Base-by-base conservation (phyloP, 2,329 filamentous ascomycete genomes). In the Arthroderma uncinatum region DNA sequence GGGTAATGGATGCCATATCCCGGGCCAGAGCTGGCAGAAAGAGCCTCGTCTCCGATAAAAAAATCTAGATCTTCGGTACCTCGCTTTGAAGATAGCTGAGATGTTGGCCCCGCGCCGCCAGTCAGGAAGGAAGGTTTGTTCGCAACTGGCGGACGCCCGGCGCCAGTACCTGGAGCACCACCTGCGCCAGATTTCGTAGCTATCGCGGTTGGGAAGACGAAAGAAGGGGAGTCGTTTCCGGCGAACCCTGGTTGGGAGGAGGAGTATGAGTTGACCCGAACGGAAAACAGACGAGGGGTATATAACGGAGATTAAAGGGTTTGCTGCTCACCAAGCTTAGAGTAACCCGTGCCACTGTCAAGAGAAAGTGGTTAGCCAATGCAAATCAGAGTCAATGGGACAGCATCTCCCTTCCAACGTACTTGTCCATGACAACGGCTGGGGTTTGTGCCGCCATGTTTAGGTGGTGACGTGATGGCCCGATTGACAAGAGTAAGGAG, bases 371-470 rank as follows among this genome's bases (percentile, higher is more conserved):
- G 70, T 79, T 68, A 77, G 75, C 55, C 55, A 61, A 58, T 57
- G 34, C 28, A 25, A 23, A 50, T 50, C 59, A 53, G 54, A 21
- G 56, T 58, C 62, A 63, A 60, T 58, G 67, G 64, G 21, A 12
- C 16, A 3, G 4, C 44, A 14, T 47, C 23, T 40, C 58, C 64
- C 19, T 42, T 60, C 61, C 60, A 64, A 82, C 89, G 77, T 86
- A 96, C 93, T 98, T 98, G 93, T 98, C 93, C 92, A 98, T 98
- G 89, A 98, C 93, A 96, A 98, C 93, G 88, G 93, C 93, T 69
- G 93, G 93, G 73, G 93, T 97, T 84, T 97, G 92, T 78, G 87
- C 87, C 72, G 93, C 92, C 93, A 98, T 98, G 62, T 67, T 71
- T 23, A 3, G n/a, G 39, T 42, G 40, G 40, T 47, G 40, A 25